Evolutionary conservation across 208 protist species (phyloP).

Genomic region (Trypanosoma melophagium): DNA sequence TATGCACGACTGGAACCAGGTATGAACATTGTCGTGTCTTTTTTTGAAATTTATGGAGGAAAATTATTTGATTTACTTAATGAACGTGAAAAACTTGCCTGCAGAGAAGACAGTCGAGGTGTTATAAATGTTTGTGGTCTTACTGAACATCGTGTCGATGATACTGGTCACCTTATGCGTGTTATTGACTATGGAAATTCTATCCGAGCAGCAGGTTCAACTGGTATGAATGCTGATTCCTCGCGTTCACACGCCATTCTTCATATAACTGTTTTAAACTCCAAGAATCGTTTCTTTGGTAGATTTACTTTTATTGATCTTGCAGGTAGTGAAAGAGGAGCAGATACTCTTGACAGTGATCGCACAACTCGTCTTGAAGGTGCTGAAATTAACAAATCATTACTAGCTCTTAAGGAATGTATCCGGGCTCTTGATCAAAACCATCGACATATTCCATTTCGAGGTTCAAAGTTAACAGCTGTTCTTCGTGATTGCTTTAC

Average conservation of each 20-base stretch:
- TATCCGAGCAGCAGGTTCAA: conserved; percentile 62
- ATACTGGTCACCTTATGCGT: conserved; percentile 60
- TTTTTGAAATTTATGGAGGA: conserved; percentile 93
- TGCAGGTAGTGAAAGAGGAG: conserved; percentile 97
- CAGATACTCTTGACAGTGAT: conserved; percentile 95
- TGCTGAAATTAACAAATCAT: conserved; percentile 99
- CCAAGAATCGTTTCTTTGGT: conserved; percentile 66
- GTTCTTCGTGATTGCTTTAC: conserved; percentile 96
- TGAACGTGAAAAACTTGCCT: conserved; percentile 80
- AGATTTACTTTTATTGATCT: conserved; percentile 99
- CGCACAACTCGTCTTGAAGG: conserved; percentile 95
- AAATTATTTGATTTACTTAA: conserved; percentile 91
- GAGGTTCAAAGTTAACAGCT: conserved; percentile 97
- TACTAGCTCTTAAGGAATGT: conserved; percentile 98
- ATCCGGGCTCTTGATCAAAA: conserved; percentile 95
- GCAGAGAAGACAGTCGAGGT: conserved; percentile 93
- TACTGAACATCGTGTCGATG: conserved; percentile 50
- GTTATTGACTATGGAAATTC: conserved; percentile 70
- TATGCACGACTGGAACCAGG: conserved; percentile 48
- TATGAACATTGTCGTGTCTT: conserved; percentile 49
- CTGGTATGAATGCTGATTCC: conserved; percentile 51
- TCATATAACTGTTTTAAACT: conserved; percentile 82
- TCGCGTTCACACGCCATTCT: conserved; percentile 92
- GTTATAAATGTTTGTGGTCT: conserved; percentile 92
- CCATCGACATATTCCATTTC: conserved; percentile 97